Evolutionary conservation across 2,329 filamentous ascomycete genomes (phyloP).

Genomic region (Ceratocystis smalleyi): DNA sequence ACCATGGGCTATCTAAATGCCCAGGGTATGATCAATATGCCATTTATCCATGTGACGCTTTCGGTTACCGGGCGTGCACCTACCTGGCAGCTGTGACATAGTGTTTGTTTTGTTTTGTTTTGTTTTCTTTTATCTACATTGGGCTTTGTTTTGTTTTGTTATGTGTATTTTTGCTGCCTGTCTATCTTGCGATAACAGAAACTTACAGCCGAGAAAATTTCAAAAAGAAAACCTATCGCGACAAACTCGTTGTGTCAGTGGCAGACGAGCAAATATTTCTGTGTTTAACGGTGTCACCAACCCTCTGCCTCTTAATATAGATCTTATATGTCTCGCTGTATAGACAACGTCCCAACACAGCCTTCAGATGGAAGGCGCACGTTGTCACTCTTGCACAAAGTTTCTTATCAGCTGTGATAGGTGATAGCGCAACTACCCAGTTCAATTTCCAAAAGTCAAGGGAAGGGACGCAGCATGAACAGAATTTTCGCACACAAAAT

Average conservation of each 20-base stretch:
- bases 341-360: not conserved
- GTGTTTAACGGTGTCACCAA: not conserved
- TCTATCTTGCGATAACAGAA: not conserved
- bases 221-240: not conserved
- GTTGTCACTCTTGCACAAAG: slow-evolving; percentile 6
- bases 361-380: not conserved
- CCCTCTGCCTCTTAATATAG: not conserved
- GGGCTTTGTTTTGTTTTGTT: not conserved
- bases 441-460: slow-evolving; percentile 2
- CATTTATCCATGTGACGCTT: not conserved
- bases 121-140: not conserved
- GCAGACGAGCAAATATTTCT: not conserved
- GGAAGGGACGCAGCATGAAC: not conserved
- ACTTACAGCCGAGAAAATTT: not conserved
- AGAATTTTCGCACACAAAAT: slow-evolving; percentile 1
- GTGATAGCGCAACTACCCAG: slow-evolving; percentile 2
- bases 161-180: not conserved
- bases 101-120: not conserved
- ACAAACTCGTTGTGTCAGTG: not conserved
- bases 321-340: not conserved
- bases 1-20: not conserved
- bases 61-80: not conserved
- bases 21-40: not conserved
- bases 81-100: slow-evolving; percentile 2
- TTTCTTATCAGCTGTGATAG: slow-evolving; percentile 1